Percentiles rank a stretch among this genome's conserved stretches.
Evolutionary conservation across 805 yeast genomes (phyloP).

Genomic region (Wickerhamiella sorbophila): DNA sequence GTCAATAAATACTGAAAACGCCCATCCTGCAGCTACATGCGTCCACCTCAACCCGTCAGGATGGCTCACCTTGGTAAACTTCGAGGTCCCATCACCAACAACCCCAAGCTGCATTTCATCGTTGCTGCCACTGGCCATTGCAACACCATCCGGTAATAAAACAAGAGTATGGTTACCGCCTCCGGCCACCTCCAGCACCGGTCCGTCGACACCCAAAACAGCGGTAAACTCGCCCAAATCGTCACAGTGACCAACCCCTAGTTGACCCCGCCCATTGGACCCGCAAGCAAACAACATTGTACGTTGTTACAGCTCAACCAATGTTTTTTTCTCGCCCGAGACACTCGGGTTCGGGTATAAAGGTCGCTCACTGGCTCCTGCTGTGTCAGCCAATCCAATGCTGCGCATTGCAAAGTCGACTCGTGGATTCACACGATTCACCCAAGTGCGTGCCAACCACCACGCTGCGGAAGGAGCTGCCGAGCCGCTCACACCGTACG

Average conservation of each 20-base stretch:
- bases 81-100: not conserved
- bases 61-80: constrained; percentile 4
- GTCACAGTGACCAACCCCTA: constrained; percentile 43
- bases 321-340: too few relatives aligned
- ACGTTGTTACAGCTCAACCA: too few relatives aligned
- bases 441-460: constrained; percentile 3
- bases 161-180: constrained; percentile 84
- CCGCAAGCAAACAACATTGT: constrained; percentile 44
- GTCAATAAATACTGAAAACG: constrained; percentile 42
- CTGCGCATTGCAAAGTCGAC: constrained; percentile 2
- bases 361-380: not conserved
- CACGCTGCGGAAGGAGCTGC: constrained; percentile 17
- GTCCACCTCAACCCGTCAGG: constrained; percentile 26
- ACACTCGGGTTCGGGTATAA: not conserved
- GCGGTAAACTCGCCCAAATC: constrained; percentile 31
- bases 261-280: constrained; percentile 68
- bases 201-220: constrained; percentile 8
- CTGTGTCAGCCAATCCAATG: constrained; percentile 1
- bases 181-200: constrained; percentile 32
- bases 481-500: constrained; percentile 16
- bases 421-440: not conserved
- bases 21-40: constrained; percentile 67
- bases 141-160: constrained; percentile 39
- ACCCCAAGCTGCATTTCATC: constrained; percentile 40
- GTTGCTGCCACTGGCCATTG: constrained; percentile 50